Percentiles rank a stretch among this genome's conserved stretches.
These are phyloP conservation scores for Neckera pumila DNA, from an alignment of 225 moss, liverwort and hornwort genomes.

Conservation along the genomic window DNA sequence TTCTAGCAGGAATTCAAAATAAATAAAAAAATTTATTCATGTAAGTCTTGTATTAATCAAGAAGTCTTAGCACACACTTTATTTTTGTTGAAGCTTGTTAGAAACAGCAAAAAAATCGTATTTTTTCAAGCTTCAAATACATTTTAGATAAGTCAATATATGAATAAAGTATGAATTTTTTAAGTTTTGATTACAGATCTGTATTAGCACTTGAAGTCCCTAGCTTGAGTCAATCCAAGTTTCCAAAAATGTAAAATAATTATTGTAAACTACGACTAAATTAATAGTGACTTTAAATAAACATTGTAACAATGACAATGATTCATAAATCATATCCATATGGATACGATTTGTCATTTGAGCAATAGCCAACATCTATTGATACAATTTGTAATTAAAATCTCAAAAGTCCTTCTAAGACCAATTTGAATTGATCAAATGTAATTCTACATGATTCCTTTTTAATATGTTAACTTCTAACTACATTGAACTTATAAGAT, in stretches of 20 bases:
- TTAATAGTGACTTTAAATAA: not conserved
- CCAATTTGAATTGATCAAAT: not conserved
- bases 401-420: not conserved
- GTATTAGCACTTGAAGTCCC: accelerated
- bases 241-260: not conserved
- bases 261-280: not conserved
- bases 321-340: not conserved
- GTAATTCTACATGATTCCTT: not conserved
- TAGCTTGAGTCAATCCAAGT: not conserved
- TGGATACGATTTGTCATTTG: not conserved
- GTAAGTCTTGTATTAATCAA: not conserved
- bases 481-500: not conserved
- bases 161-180: not conserved
- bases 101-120: not conserved
- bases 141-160: not conserved
- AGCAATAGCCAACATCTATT: not conserved
- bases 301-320: no score
- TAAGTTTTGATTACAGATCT: not conserved
- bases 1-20: not conserved
- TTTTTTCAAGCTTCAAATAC: not conserved
- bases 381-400: not conserved
- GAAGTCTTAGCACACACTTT: not conserved
- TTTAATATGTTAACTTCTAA: not conserved
- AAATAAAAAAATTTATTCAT: not conserved
- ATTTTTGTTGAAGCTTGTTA: not conserved